Conservation (phyloP, 176 grass and related monocot species). For the Zoysia japonica region DNA sequence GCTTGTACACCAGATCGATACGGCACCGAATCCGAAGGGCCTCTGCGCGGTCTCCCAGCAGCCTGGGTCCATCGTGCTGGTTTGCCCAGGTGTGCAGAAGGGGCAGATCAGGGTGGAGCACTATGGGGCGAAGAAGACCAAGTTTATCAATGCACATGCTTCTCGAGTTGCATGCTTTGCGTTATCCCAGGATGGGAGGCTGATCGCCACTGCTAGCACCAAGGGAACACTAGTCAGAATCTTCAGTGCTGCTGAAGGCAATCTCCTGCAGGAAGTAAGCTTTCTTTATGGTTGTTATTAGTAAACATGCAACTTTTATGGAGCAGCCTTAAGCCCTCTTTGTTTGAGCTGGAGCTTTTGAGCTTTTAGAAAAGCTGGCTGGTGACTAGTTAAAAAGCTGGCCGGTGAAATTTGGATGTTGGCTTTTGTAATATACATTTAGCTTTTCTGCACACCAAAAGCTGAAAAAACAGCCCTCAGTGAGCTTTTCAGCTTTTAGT, state of each 20-base stretch:
- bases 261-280: constrained; percentile 91
- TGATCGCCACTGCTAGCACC: constrained; percentile 88
- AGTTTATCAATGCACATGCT: constrained; percentile 92
- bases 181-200: constrained; percentile 76
- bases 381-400: no score
- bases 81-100: constrained; percentile 85
- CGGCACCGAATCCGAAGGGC: constrained; percentile 77
- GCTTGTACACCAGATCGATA: constrained; percentile 95
- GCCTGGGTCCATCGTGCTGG: constrained; percentile 80
- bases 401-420: no score
- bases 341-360: no score
- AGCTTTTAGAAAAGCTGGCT: no score
- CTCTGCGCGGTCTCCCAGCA: constrained; percentile 91
- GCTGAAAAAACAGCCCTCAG: no score
- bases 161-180: constrained; percentile 89
- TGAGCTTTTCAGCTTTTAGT: no score
- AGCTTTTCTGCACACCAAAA: no score
- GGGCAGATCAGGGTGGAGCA: constrained; percentile 94
- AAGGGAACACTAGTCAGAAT: constrained; percentile 92
- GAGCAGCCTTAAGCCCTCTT: no score
- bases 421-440: no score
- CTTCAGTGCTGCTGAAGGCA: constrained; percentile 75
- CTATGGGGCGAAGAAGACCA: constrained; percentile 79
- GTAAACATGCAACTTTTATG: neutral
- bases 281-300: neutral